Conservation (phyloP, 2,329 filamentous ascomycete species). For the Scopulariopsis brevicaulis region DNA sequence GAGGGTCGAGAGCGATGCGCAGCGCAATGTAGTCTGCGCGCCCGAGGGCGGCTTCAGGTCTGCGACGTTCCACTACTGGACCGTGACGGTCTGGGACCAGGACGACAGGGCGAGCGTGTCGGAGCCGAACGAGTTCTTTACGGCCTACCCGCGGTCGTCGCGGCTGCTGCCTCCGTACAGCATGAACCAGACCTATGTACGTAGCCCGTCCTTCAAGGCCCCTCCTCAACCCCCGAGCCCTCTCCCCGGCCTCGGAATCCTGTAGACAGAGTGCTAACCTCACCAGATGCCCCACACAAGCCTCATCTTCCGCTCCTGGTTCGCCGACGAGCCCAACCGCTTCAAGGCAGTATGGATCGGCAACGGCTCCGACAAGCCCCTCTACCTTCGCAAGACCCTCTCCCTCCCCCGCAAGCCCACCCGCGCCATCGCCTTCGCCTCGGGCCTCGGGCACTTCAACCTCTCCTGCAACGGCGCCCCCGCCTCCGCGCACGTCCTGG, state of each 20-base stretch:
- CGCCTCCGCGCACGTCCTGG: slow-evolving; percentile 21
- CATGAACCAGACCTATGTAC: slow-evolving; percentile 26
- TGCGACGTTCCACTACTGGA: slow-evolving; percentile 22
- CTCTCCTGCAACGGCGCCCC: slow-evolving; percentile 21
- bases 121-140: slow-evolving; percentile 22
- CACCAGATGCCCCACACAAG: slow-evolving; percentile 24
- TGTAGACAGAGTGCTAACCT: neutral
- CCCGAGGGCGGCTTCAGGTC: slow-evolving; percentile 20
- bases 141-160: slow-evolving; percentile 21
- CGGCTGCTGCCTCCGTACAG: slow-evolving; percentile 23
- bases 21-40: slow-evolving; percentile 12
- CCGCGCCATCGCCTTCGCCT: slow-evolving; percentile 18
- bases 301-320: slow-evolving; percentile 27
- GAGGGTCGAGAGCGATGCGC: slow-evolving; percentile 9
- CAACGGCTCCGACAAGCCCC: slow-evolving; percentile 23
- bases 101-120: slow-evolving; percentile 14
- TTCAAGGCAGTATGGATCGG: slow-evolving; percentile 29
- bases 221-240: neutral
- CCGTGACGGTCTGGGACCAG: slow-evolving; percentile 22
- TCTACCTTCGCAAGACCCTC: slow-evolving; percentile 23
- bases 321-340: slow-evolving; percentile 23
- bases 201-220: neutral
- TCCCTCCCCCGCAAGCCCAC: slow-evolving; percentile 8
- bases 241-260: too few species aligned
- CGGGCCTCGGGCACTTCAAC: slow-evolving; percentile 26